These are phyloP conservation scores for Nothophoma quercina DNA, from an alignment of 2,329 filamentous ascomycete genomes.

Conservation along the genomic window DNA sequence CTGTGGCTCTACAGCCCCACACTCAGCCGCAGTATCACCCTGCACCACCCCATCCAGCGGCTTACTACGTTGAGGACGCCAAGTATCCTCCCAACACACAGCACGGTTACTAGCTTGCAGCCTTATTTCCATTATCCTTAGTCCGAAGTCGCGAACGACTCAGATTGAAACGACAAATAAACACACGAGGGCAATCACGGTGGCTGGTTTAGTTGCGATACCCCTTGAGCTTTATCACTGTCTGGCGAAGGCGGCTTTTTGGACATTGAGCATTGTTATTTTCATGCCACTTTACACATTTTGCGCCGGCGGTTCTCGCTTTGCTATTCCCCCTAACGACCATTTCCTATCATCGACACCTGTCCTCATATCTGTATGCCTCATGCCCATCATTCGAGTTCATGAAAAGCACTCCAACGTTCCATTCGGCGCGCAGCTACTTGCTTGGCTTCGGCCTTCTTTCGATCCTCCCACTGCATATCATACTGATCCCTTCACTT, in stretches of 20 bases:
- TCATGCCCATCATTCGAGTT: background rate
- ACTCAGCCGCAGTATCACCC: conserved; percentile 29
- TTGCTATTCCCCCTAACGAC: conserved; percentile 1
- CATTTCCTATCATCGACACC: background rate
- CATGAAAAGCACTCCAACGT: background rate
- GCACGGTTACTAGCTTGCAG: conserved; percentile 4
- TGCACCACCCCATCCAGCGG: conserved; percentile 31
- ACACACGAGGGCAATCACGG: conserved; percentile 22
- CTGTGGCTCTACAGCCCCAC: conserved; percentile 38
- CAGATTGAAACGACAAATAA: conserved; percentile 16
- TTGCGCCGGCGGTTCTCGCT: background rate
- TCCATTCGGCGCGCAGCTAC: conserved; percentile 2
- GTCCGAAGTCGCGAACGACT: background rate
- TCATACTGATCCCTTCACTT: background rate
- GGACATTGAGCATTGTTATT: background rate
- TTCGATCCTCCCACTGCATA: background rate
- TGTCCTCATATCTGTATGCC: background rate
- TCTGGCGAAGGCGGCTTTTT: conserved; percentile 20
- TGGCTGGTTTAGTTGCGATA: conserved; percentile 29
- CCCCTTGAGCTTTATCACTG: conserved; percentile 18
- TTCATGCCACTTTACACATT: background rate
- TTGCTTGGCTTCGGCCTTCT: background rate
- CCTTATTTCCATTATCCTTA: background rate
- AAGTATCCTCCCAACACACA: conserved; percentile 30
- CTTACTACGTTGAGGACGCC: conserved; percentile 42